Conservation (phyloP, 1,284 basidiomycete species). For the Lentinus polychrous region DNA sequence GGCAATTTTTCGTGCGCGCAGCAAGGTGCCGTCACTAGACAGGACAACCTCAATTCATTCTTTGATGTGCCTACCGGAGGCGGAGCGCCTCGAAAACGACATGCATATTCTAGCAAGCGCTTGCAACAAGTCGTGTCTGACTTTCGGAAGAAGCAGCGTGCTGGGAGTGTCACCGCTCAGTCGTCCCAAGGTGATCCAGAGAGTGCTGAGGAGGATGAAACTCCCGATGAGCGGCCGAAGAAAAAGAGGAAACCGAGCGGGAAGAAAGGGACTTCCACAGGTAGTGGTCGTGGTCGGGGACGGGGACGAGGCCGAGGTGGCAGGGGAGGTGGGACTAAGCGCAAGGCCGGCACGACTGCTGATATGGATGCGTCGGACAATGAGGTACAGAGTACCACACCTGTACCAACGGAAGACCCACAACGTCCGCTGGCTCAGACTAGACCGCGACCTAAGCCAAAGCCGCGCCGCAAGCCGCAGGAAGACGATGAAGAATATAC, state of each 20-base stretch:
- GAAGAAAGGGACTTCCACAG: conserved; percentile 10
- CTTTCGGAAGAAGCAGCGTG: conserved; percentile 53
- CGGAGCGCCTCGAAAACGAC: conserved; percentile 67
- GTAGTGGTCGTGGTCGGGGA: conserved; percentile 7
- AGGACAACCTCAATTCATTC: conserved; percentile 64
- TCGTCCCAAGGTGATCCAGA: conserved; percentile 5
- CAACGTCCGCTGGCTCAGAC: conserved; percentile 21
- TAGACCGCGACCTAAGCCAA: conserved; percentile 31
- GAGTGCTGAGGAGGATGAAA: conserved; percentile 14
- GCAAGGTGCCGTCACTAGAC: conserved; percentile 61
- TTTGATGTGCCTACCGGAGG: conserved; percentile 58
- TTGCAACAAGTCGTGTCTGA: conserved; percentile 86
- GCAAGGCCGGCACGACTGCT: conserved; percentile 16
- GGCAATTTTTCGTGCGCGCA: conserved; percentile 23
- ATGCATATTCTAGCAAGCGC: conserved; percentile 80
- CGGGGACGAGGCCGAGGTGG: conserved; percentile 15
- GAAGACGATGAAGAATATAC: neutral
- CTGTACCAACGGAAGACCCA: conserved; percentile 6
- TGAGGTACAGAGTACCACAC: conserved; percentile 20
- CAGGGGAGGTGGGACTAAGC: neutral
- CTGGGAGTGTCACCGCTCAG: conserved; percentile 6
- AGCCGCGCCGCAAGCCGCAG: neutral
- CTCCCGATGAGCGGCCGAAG: conserved; percentile 13
- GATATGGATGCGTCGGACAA: conserved; percentile 20
- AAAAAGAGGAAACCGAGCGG: conserved; percentile 27